Conservation (phyloP, 2,329 filamentous ascomycete genomes). For the Hirsutella thompsonii region DNA sequence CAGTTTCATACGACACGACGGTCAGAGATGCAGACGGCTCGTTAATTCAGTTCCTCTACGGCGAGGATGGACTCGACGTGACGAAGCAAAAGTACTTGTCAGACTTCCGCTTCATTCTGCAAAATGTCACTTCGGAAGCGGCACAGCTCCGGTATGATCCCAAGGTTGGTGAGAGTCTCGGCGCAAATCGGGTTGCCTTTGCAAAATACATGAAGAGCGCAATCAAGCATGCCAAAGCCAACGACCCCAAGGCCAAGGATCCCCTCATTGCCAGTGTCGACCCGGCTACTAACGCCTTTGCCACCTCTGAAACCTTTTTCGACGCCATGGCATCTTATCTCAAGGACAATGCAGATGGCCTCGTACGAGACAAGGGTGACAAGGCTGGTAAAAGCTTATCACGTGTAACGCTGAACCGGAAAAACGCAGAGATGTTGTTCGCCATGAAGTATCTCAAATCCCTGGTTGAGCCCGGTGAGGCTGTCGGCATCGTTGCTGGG, state of each 20-base stretch:
- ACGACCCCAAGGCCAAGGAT: constrained; percentile 49
- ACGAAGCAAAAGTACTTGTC: constrained; percentile 86
- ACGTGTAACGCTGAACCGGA: constrained; percentile 41
- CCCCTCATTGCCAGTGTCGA: constrained; percentile 62
- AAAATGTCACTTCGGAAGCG: constrained; percentile 73
- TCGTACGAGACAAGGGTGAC: constrained; percentile 35
- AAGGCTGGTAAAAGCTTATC: constrained; percentile 11
- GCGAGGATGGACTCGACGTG: constrained; percentile 89
- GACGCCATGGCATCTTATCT: constrained; percentile 61
- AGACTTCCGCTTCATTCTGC: constrained; percentile 80
- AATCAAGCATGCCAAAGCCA: constrained; percentile 54
- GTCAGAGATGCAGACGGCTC: constrained; percentile 90
- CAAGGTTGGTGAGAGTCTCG: constrained; percentile 30
- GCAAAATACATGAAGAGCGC: constrained; percentile 73
- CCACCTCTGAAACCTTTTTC: constrained; percentile 81
- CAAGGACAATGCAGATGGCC: constrained; percentile 57
- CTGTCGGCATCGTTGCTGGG: constrained; percentile 90
- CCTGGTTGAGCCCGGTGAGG: constrained; percentile 87
- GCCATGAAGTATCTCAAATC: constrained; percentile 89
- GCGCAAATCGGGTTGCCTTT: constrained; percentile 43
- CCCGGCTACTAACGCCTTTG: constrained; percentile 67
- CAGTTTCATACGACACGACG: constrained; percentile 84
- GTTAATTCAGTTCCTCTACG: constrained; percentile 89
- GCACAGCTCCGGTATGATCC: constrained; percentile 59
- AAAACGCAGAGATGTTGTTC: constrained; percentile 71